Evolutionary conservation across 176 grass and related monocot species (phyloP).

Genomic region (bread wheat (Triticum aestivum)): IWGSC_CS_RefSeq_v2.1 NC_057796.1:280023737-280024236

Average conservation of each 20-base stretch:
- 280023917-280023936: conserved; percentile 45
- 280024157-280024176: conserved; percentile 72
- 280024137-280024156: conserved; percentile 95
- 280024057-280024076: conserved; percentile 99
- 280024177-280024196: conserved; percentile 98
- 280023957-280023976: conserved; percentile 57
- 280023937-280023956: conserved; percentile 57
- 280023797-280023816: conserved; percentile 39
- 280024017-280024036: conserved; percentile 87
- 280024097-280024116: conserved; percentile 92
- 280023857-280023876: conserved; percentile 49
- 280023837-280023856: conserved; percentile 44
- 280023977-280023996: conserved; percentile 77
- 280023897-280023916: conserved; percentile 55
- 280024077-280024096: conserved; percentile 91
- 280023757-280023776: conserved; percentile 39
- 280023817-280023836: conserved; percentile 37
- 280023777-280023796: conserved; percentile 52
- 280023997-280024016: conserved; percentile 89
- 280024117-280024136: conserved; percentile 99
- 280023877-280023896: conserved; percentile 30
- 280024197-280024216: conserved; percentile 96
- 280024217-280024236: conserved; percentile 97
- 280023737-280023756: conserved; percentile 42
- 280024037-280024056: conserved; percentile 84